phyloP scores from a whole-genome alignment of 345 rosid species.

The Aquilaria sinensis region DNA sequence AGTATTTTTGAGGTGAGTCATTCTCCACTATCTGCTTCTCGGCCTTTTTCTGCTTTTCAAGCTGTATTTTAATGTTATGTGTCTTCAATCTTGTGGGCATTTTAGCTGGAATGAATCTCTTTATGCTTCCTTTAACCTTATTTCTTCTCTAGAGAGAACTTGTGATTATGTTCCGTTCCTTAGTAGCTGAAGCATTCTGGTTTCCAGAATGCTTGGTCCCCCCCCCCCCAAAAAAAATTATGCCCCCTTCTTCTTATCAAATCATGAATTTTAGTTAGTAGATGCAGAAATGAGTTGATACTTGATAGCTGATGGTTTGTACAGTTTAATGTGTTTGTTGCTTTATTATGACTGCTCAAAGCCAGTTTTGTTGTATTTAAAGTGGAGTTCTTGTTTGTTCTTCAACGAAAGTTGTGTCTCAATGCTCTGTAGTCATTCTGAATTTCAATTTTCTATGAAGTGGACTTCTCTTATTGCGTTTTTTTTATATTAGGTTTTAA shows the following conservation, averaged over 20 bases:
- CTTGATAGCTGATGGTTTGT: too few relatives aligned
- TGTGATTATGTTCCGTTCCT: slow-evolving; percentile 11
- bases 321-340: background rate
- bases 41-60: slow-evolving; percentile 13
- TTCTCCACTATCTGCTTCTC: slow-evolving; percentile 27
- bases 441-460: too few relatives aligned
- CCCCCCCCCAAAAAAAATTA: too few relatives aligned
- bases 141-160: slow-evolving; percentile 12
- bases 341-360: background rate
- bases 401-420: too few relatives aligned
- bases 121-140: slow-evolving; percentile 7
- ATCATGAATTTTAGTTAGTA: background rate
- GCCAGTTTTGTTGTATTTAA: too few relatives aligned
- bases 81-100: slow-evolving; percentile 25
- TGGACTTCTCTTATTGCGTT: too few relatives aligned
- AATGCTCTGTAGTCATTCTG: too few relatives aligned
- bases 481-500: too few relatives aligned
- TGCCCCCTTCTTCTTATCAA: too few relatives aligned
- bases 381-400: too few relatives aligned
- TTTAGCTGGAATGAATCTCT: slow-evolving; percentile 32
- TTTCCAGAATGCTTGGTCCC: slow-evolving; percentile 33
- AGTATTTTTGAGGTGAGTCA: slow-evolving; percentile 37
- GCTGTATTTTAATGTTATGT: slow-evolving; percentile 18
- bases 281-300: too few relatives aligned
- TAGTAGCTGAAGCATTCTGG: slow-evolving; percentile 22